phyloP scores from a whole-genome alignment of 2,329 filamentous ascomycete genomes.

The Xylariaceae sp. region DNA sequence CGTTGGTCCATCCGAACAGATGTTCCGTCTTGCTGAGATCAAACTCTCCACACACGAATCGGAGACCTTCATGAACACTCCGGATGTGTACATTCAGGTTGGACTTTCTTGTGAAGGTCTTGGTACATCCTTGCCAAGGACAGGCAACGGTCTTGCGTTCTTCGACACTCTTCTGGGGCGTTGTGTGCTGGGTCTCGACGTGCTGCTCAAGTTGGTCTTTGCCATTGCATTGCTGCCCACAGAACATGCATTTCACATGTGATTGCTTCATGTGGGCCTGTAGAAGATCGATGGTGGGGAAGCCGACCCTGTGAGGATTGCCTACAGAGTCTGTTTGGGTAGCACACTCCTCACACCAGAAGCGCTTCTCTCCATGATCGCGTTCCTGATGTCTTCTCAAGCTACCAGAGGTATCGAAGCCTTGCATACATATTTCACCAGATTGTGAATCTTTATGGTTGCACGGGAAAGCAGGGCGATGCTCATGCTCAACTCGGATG shows the following conservation, averaged over 20 bases:
- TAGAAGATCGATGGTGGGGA: conserved; percentile 68
- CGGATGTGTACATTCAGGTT: conserved; percentile 79
- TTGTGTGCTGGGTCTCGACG: conserved; percentile 72
- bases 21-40: conserved; percentile 56
- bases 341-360: conserved; percentile 73
- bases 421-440: conserved; percentile 52
- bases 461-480: conserved; percentile 69
- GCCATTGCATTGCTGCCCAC: conserved; percentile 63
- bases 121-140: conserved; percentile 63
- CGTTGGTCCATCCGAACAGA: conserved; percentile 60
- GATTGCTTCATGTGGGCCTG: conserved; percentile 68
- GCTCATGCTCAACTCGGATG: conserved; percentile 70
- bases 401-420: conserved; percentile 69
- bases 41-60: conserved; percentile 73
- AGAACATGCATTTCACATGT: conserved; percentile 74
- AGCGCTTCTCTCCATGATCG: conserved; percentile 65
- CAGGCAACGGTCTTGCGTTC: conserved; percentile 66
- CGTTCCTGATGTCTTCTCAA: conserved; percentile 68
- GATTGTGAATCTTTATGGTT: conserved; percentile 36
- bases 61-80: conserved; percentile 69
- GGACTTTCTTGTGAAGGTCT: conserved; percentile 76
- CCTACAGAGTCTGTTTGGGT: conserved; percentile 37
- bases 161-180: conserved; percentile 45
- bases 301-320: conserved; percentile 48
- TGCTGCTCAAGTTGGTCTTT: conserved; percentile 69